Evolutionary conservation across 192 early-diverging fungal species (phyloP).

Genomic region (Coemansia sp.): DNA sequence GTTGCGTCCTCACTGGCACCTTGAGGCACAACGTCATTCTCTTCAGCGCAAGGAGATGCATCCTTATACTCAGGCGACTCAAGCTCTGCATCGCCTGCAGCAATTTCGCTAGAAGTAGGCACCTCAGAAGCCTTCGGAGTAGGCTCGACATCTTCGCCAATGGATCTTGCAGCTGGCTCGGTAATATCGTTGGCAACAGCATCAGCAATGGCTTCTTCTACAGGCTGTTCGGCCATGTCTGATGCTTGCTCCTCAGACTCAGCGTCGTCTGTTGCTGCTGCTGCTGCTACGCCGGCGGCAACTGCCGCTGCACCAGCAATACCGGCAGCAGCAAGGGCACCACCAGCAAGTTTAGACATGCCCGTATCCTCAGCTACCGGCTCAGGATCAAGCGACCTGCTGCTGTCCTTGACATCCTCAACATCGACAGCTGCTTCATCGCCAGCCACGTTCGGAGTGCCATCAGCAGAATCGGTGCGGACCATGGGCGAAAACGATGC

Average conservation of each 20-base stretch:
- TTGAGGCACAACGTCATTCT: too few relatives aligned
- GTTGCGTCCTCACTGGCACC: too few relatives aligned
- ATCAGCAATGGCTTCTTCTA: slow-evolving; percentile 11
- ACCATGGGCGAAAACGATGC: slow-evolving; percentile 9
- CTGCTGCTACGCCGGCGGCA: background rate
- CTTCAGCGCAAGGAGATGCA: too few relatives aligned
- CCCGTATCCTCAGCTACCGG: background rate
- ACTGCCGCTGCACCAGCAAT: slow-evolving; percentile 2
- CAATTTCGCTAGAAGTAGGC: background rate
- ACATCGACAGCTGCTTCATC: background rate
- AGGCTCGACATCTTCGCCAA: background rate
- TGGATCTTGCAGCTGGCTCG: background rate
- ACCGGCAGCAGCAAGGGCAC: background rate
- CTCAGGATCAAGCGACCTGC: background rate
- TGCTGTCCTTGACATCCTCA: background rate
- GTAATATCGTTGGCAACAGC: slow-evolving; percentile 1
- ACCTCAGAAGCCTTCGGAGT: background rate
- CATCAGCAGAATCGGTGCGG: background rate
- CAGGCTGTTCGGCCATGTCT: slow-evolving; percentile 1
- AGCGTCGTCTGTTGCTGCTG: background rate
- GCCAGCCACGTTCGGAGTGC: background rate
- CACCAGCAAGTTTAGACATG: background rate
- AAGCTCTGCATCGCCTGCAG: background rate
- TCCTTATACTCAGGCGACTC: background rate
- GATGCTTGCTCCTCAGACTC: background rate